phyloP scores from a whole-genome alignment of 176 grass and related monocot genomes.

The Alloteropsis semialata region DNA sequence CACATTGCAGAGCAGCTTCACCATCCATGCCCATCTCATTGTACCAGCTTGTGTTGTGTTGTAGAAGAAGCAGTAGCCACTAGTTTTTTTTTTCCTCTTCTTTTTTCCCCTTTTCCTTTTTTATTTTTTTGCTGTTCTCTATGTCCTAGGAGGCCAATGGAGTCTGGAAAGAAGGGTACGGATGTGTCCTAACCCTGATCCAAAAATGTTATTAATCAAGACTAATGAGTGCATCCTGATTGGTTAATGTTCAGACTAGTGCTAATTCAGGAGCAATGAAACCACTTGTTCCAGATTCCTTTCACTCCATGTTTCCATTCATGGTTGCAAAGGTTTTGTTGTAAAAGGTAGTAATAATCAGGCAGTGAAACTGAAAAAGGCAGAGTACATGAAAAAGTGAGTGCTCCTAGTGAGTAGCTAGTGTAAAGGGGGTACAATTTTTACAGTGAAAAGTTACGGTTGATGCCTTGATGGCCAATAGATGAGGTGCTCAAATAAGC shows the following conservation, averaged over 20 bases:
- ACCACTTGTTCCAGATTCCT: not conserved
- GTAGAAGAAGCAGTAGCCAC: constrained; percentile 35
- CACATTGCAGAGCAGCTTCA: not conserved
- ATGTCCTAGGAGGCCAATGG: constrained; percentile 4
- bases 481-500: not conserved
- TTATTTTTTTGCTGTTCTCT: not conserved
- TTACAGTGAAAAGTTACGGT: constrained; percentile 26
- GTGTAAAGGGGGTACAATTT: constrained; percentile 6
- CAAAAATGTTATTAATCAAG: constrained; percentile 34
- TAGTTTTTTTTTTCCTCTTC: not conserved
- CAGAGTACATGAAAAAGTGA: constrained; percentile 25
- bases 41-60: constrained; percentile 12
- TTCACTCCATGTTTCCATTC: not conserved
- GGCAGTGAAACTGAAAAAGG: constrained; percentile 27
- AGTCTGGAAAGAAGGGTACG: not conserved
- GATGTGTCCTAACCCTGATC: constrained; percentile 2
- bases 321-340: constrained; percentile 17
- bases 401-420: not conserved
- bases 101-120: not conserved
- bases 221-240: constrained; percentile 46
- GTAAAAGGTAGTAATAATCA: constrained; percentile 27
- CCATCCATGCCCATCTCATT: not conserved
- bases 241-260: constrained; percentile 21
- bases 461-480: not conserved
- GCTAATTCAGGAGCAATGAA: constrained; percentile 13